phyloP scores from a whole-genome alignment of 2,329 filamentous ascomycete species.

The Clonostachys solani region DNA sequence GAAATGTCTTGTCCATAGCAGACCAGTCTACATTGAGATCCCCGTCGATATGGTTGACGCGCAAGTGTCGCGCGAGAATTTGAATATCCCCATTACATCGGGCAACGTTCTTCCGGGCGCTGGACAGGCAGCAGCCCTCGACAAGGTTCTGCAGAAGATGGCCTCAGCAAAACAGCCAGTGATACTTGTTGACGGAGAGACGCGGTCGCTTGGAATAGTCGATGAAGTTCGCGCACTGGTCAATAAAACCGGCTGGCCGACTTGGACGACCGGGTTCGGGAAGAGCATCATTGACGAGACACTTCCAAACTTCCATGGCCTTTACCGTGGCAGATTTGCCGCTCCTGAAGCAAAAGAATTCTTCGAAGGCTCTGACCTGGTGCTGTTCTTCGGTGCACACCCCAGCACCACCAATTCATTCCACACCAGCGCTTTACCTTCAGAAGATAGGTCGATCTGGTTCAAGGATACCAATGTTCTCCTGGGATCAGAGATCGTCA shows the following conservation, averaged over 20 bases:
- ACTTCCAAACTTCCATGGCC: constrained; percentile 70
- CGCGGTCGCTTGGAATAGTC: constrained; percentile 70
- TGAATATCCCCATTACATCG: constrained; percentile 67
- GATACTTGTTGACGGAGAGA: constrained; percentile 79
- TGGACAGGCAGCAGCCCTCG: constrained; percentile 74
- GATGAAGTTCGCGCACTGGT: constrained; percentile 70
- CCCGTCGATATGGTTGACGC: constrained; percentile 78
- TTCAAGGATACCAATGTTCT: constrained; percentile 16
- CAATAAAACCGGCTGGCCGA: constrained; percentile 69
- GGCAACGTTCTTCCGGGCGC: constrained; percentile 59
- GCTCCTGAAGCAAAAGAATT: constrained; percentile 30
- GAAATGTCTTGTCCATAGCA: constrained; percentile 68
- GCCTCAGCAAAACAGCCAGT: constrained; percentile 70
- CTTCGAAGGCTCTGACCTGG: constrained; percentile 33
- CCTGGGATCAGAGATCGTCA: neutral
- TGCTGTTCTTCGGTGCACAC: constrained; percentile 40
- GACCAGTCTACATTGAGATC: constrained; percentile 80
- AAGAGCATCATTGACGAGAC: constrained; percentile 80
- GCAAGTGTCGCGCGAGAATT: constrained; percentile 69
- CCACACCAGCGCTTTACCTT: constrained; percentile 27
- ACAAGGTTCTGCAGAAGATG: constrained; percentile 71
- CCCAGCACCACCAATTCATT: constrained; percentile 41
- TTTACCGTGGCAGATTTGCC: constrained; percentile 79
- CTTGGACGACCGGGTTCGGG: constrained; percentile 88
- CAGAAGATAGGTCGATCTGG: constrained; percentile 18